Evolutionary conservation across 345 rosid species (phyloP).

Genomic region (Populus euphratica): DNA sequence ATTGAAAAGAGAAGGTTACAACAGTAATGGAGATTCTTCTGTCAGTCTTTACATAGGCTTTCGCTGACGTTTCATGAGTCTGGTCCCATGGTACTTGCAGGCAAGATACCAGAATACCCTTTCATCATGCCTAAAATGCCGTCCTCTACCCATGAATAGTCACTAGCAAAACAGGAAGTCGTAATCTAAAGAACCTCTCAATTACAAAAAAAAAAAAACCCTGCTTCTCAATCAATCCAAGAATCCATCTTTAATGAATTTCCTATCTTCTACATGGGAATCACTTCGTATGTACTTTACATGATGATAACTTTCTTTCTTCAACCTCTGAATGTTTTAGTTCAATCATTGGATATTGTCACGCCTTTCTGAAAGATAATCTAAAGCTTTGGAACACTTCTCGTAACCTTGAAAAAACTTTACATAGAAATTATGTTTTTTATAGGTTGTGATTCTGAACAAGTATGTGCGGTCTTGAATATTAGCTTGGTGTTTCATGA

Average conservation of each 20-base stretch:
- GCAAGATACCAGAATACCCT: constrained; percentile 37
- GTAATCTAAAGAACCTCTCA: background rate
- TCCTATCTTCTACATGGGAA: constrained; percentile 18
- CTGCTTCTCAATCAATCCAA: constrained; percentile 15
- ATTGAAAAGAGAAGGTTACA: constrained; percentile 40
- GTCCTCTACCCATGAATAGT: constrained; percentile 6
- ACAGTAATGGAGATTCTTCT: constrained; percentile 63
- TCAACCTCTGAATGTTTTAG: background rate
- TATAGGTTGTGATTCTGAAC: too few relatives aligned
- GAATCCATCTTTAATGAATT: constrained; percentile 20
- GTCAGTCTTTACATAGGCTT: constrained; percentile 40
- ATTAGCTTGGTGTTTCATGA: too few relatives aligned
- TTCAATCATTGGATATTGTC: background rate
- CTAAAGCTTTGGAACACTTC: background rate
- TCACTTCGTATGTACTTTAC: constrained; percentile 19
- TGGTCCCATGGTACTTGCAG: constrained; percentile 42
- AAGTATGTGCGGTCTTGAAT: too few relatives aligned
- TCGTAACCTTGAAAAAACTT: too few relatives aligned
- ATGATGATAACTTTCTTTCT: constrained; percentile 22
- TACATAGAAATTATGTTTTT: too few relatives aligned
- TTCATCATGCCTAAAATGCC: constrained; percentile 21
- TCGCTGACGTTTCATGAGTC: constrained; percentile 39
- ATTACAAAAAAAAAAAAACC: constrained; percentile 18
- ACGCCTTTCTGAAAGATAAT: background rate
- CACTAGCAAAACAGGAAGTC: constrained; percentile 13